These are phyloP conservation scores for Verticillium alfalfae DNA, from an alignment of 2,329 filamentous ascomycete species.

Conservation along the genomic window DNA sequence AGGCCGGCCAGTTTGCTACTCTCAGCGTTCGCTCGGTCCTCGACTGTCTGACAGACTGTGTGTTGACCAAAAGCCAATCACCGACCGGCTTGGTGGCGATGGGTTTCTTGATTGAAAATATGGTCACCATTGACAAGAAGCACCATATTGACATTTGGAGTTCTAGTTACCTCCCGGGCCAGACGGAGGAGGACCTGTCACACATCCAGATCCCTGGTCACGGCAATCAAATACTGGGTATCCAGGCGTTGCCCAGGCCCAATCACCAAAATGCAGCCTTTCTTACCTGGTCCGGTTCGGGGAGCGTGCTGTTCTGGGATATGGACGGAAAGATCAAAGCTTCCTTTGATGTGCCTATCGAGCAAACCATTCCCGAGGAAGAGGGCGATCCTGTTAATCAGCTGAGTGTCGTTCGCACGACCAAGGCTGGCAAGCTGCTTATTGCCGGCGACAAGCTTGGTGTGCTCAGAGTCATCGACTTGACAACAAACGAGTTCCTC, in stretches of 20 bases:
- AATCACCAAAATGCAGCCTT: slow-evolving; percentile 66
- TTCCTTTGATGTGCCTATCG: slow-evolving; percentile 62
- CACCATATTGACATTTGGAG: slow-evolving; percentile 68
- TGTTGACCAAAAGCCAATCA: slow-evolving; percentile 31
- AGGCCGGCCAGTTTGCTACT: slow-evolving; percentile 52
- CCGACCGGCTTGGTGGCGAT: slow-evolving; percentile 55
- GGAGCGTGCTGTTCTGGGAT: slow-evolving; percentile 79
- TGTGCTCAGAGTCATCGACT: slow-evolving; percentile 67
- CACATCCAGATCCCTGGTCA: slow-evolving; percentile 56
- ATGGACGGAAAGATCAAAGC: slow-evolving; percentile 62
- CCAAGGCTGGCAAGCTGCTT: slow-evolving; percentile 58
- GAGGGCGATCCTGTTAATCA: slow-evolving; percentile 53
- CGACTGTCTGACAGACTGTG: slow-evolving; percentile 29
- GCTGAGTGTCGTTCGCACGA: slow-evolving; percentile 54
- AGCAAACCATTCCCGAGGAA: slow-evolving; percentile 47
- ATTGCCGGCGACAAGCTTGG: slow-evolving; percentile 84
- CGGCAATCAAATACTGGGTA: slow-evolving; percentile 64
- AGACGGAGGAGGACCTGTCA: slow-evolving; percentile 28
- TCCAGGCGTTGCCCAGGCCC: slow-evolving; percentile 57
- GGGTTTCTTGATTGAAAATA: slow-evolving; percentile 59
- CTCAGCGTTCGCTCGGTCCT: slow-evolving; percentile 46
- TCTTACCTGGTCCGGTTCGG: slow-evolving; percentile 82
- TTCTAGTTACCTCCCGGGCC: slow-evolving; percentile 35
- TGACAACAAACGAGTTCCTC: slow-evolving; percentile 52
- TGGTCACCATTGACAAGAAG: slow-evolving; percentile 71